Conservation (phyloP, 2,329 filamentous ascomycete species). For the Aspergillus uvarum region DNA sequence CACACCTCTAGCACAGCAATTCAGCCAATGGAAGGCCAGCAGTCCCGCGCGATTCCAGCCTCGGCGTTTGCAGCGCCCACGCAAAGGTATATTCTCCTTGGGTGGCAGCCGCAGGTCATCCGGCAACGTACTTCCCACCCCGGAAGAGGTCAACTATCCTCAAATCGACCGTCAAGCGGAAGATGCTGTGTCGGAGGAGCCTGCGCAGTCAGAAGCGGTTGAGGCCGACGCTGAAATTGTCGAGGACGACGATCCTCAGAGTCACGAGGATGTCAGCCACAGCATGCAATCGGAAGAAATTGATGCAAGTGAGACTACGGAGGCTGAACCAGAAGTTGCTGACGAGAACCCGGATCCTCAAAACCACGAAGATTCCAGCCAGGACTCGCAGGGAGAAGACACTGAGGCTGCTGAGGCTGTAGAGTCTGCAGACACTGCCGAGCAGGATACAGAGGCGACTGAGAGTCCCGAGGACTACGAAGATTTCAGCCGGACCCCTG, state of each 20-base stretch:
- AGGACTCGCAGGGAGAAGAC: too few relatives aligned
- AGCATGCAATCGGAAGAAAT: background rate
- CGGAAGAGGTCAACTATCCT: constrained; percentile 23
- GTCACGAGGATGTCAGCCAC: background rate
- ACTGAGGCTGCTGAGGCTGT: background rate
- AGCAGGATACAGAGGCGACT: background rate
- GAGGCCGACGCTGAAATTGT: background rate
- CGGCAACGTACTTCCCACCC: constrained; percentile 12
- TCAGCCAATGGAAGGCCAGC: constrained; percentile 62
- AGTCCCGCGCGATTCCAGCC: constrained; percentile 51
- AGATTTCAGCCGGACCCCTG: background rate
- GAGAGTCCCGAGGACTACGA: background rate
- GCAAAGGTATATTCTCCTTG: constrained; percentile 38
- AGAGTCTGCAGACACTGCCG: background rate
- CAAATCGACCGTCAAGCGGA: constrained; percentile 22
- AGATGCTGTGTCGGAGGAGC: constrained; percentile 15
- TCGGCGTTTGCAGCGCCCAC: constrained; percentile 23
- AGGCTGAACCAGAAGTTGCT: background rate
- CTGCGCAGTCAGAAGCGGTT: constrained; percentile 7
- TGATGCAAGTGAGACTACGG: background rate
- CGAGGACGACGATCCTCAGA: background rate
- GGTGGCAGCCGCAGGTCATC: constrained; percentile 24
- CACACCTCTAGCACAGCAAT: constrained; percentile 62
- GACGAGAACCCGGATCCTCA: background rate
- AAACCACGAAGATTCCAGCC: background rate